These are phyloP conservation scores for Byssothecium circinans DNA, from an alignment of 2,329 filamentous ascomycete species.

Conservation along the genomic window DNA sequence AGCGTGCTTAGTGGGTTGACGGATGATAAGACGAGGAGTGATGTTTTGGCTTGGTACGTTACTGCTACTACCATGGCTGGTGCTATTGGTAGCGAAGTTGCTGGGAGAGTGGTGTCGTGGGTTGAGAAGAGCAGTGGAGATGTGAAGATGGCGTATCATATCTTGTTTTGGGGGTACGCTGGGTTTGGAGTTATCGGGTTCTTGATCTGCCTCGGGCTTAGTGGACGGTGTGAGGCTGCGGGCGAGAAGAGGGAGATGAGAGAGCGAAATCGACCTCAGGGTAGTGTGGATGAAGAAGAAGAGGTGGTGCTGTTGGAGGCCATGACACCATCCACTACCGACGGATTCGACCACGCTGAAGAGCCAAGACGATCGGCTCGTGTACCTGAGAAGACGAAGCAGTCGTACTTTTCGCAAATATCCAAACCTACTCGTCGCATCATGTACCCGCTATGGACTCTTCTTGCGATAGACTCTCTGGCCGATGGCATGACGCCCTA, in stretches of 20 bases:
- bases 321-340: slow-evolving; percentile 36
- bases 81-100: slow-evolving; percentile 37
- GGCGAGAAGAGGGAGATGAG: slow-evolving; percentile 33
- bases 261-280: slow-evolving; percentile 17
- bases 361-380: not conserved
- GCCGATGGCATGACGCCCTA: slow-evolving; percentile 61
- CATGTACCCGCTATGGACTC: slow-evolving; percentile 67
- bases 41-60: slow-evolving; percentile 46
- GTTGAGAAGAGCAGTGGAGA: slow-evolving; percentile 43
- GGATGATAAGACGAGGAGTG: slow-evolving; percentile 36
- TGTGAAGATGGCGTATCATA: slow-evolving; percentile 42
- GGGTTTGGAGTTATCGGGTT: slow-evolving; percentile 46
- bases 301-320: slow-evolving; percentile 38
- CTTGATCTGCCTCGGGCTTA: slow-evolving; percentile 43
- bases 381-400: slow-evolving; percentile 26
- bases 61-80: slow-evolving; percentile 41
- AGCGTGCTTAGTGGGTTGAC: slow-evolving; percentile 42
- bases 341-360: slow-evolving; percentile 26
- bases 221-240: slow-evolving; percentile 45
- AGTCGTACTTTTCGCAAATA: slow-evolving; percentile 53
- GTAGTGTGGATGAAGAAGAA: slow-evolving; percentile 26
- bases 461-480: slow-evolving; percentile 65
- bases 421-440: slow-evolving; percentile 59
- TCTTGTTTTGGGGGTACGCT: slow-evolving; percentile 50
- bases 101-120: slow-evolving; percentile 46